A percentile compares a stretch with the other conserved stretches of the same genome.
Evolutionary conservation across 2,329 filamentous ascomycete species (phyloP).

Genomic region (Lachnellula hyalina): DNA sequence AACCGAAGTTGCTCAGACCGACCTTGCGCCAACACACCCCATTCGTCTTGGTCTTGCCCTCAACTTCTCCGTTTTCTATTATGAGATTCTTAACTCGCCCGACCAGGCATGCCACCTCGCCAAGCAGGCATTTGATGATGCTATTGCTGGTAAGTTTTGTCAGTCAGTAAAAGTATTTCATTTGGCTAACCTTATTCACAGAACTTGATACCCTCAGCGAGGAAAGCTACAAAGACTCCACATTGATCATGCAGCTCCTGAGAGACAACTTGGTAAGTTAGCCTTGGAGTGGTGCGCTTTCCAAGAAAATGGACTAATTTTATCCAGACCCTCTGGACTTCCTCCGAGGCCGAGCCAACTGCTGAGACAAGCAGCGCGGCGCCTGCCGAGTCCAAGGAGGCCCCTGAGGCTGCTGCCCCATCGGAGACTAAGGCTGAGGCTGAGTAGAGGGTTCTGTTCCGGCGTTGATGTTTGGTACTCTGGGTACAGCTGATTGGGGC

Average conservation of each 20-base stretch:
- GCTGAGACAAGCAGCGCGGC: conserved; percentile 59
- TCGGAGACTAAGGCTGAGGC: conserved; percentile 23
- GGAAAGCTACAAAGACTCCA: conserved; percentile 98
- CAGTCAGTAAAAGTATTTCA: too few species aligned
- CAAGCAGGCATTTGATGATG: conserved; percentile 98
- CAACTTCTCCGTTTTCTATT: conserved; percentile 99
- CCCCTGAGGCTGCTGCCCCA: conserved; percentile 30
- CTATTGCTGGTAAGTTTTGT: conserved; percentile 57
- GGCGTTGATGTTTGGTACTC: conserved; percentile 31
- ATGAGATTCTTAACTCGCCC: conserved; percentile 97
- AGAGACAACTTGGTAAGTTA: conserved; percentile 71
- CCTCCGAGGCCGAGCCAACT: conserved; percentile 70
- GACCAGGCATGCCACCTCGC: conserved; percentile 96
- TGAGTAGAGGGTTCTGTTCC: conserved; percentile 27
- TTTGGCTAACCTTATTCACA: too few species aligned
- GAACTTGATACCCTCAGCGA: conserved; percentile 95
- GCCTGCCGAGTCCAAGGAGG: conserved; percentile 51
- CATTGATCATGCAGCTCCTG: conserved; percentile 97
- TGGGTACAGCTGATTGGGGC: conserved; percentile 27
- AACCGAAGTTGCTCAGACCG: conserved; percentile 96
- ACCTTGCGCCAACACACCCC: conserved; percentile 94
- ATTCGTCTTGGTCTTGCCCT: conserved; percentile 96
- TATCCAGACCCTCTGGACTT: conserved; percentile 96
- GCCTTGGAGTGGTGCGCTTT: too few species aligned
- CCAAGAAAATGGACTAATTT: background rate